Conservation (phyloP, 768 basidiomycete genomes). For the Tylopilus sp. region DNA sequence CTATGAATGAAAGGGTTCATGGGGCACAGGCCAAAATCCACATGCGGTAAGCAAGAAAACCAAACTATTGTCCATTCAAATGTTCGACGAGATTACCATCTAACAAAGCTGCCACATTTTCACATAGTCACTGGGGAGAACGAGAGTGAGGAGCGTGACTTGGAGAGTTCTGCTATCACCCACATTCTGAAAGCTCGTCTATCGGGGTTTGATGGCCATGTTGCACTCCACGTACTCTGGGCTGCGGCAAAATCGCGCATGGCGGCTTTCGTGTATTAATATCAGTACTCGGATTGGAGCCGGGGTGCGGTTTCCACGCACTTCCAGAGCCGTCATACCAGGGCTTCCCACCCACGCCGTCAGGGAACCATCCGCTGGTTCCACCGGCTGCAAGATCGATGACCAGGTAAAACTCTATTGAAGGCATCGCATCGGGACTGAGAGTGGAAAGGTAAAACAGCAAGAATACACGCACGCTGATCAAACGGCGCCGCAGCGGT, state of each 20-base stretch:
- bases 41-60: background rate
- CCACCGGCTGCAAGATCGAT: constrained; percentile 79
- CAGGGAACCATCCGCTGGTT: constrained; percentile 55
- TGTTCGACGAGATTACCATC: background rate
- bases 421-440: constrained; percentile 7
- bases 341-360: constrained; percentile 48
- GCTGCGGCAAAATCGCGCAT: constrained; percentile 67
- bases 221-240: constrained; percentile 65
- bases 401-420: constrained; percentile 72
- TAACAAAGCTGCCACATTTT: constrained; percentile 34
- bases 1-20: background rate
- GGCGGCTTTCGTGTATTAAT: constrained; percentile 36
- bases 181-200: constrained; percentile 71
- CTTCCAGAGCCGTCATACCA: constrained; percentile 63
- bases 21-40: background rate
- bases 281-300: constrained; percentile 19
- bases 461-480: constrained; percentile 26
- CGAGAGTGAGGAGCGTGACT: background rate
- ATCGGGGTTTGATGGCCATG: constrained; percentile 65
- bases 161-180: background rate
- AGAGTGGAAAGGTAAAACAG: background rate
- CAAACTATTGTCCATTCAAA: background rate
- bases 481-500: constrained; percentile 44
- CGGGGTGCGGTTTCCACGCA: constrained; percentile 28
- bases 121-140: constrained; percentile 26